Conservation (phyloP, 139 green algal species). For the Dunaliella sp. region DNA sequence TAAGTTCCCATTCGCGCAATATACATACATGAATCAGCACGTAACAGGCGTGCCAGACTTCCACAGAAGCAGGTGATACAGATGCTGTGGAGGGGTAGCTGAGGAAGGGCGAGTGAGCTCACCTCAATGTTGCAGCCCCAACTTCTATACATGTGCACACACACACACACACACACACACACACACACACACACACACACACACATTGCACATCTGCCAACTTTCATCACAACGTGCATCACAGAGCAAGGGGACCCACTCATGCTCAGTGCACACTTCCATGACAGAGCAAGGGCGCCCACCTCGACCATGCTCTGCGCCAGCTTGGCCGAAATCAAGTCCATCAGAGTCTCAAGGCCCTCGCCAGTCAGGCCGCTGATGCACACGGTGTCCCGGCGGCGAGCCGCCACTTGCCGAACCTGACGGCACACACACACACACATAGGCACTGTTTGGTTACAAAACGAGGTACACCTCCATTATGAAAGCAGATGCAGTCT, state of each 20-base stretch:
- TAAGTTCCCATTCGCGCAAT: too few relatives aligned
- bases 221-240: background rate
- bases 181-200: background rate
- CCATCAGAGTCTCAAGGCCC: constrained; percentile 71
- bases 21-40: too few relatives aligned
- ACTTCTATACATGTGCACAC: background rate
- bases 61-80: too few relatives aligned
- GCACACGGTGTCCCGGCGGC: constrained; percentile 42
- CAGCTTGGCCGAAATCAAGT: constrained; percentile 52
- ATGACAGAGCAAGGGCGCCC: constrained; percentile 7
- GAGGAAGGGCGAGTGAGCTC: background rate
- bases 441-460: background rate
- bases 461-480: too few relatives aligned
- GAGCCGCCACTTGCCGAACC: constrained; percentile 35
- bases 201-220: background rate
- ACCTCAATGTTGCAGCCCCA: background rate
- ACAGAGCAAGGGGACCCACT: background rate
- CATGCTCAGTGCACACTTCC: background rate
- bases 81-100: too few relatives aligned
- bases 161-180: background rate
- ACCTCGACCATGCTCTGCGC: constrained; percentile 41
- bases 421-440: constrained; percentile 9
- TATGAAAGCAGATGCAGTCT: too few relatives aligned
- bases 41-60: too few relatives aligned
- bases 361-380: constrained; percentile 67